Conservation (phyloP, 2,329 filamentous ascomycete species). For the Microcera coccophila region DNA sequence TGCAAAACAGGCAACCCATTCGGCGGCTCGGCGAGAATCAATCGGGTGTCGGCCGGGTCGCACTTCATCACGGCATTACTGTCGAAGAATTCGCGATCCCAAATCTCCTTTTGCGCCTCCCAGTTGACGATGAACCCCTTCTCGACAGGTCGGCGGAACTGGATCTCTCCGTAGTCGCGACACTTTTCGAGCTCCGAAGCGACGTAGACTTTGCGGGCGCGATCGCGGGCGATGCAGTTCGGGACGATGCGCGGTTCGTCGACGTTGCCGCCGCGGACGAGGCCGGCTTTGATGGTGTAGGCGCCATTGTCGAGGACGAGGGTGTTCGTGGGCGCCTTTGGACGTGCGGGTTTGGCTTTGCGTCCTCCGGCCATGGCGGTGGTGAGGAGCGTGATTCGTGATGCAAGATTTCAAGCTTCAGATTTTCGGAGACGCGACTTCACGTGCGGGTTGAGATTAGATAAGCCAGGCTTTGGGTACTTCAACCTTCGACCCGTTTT, state of each 20-base stretch:
- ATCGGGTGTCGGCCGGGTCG: conserved; percentile 74
- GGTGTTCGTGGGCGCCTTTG: conserved; percentile 59
- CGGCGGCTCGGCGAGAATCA: conserved; percentile 81
- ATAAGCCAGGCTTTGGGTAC: too few relatives aligned
- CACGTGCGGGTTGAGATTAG: conserved; percentile 14
- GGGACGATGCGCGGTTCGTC: conserved; percentile 68
- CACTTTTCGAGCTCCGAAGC: conserved; percentile 75
- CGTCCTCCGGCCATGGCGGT: conserved; percentile 42
- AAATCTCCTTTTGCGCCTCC: conserved; percentile 93
- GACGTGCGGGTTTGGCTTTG: conserved; percentile 51
- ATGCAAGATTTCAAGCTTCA: conserved; percentile 1
- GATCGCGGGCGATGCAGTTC: conserved; percentile 83
- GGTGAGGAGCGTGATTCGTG: background rate
- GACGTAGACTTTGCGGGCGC: conserved; percentile 73
- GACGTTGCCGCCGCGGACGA: conserved; percentile 49
- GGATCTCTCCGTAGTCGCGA: conserved; percentile 83
- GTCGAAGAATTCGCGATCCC: conserved; percentile 84
- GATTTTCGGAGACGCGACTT: conserved; percentile 16
- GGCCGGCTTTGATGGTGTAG: conserved; percentile 86
- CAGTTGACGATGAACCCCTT: conserved; percentile 95
- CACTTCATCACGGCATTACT: conserved; percentile 62
- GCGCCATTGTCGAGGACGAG: conserved; percentile 93
- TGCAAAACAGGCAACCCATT: conserved; percentile 79
- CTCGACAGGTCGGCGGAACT: conserved; percentile 84
- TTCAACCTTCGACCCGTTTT: too few relatives aligned